Base-by-base conservation (phyloP, 176 grass and related monocot genomes). In the Avena eriantha region DNA sequence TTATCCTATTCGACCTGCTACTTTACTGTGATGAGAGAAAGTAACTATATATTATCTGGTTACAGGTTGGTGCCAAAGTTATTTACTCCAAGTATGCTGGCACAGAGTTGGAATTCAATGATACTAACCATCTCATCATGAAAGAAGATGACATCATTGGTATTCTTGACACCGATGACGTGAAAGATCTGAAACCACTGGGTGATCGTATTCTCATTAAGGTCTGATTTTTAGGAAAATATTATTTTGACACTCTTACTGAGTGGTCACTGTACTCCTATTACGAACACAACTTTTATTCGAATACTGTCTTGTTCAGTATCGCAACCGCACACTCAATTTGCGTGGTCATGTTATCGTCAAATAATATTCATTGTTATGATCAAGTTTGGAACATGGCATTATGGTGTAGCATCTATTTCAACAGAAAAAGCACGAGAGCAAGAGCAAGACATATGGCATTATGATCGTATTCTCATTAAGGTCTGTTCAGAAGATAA, bases 61-160 rank as follows among this genome's bases (percentile, higher is more conserved):
- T 80, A 29, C 80, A 98, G 95, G 54, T 83, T 80, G 93, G 95
- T 53, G 83, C 90, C 60, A 86, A 95, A 88, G 91, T 98, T 80
- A 54, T 98, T 35, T 95, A 95, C 82, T 93, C 90, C 0, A 98
- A 93, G 83, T 98, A 95, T 12, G 87, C 95, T 39, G 95, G 95
- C 36, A 98, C 91, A 47, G 95, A 98, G 82, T 86, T 98, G 34
- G 90, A 98, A 85, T 98, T 98, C 66, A 87, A 93, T 53, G 93
- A 80, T 18, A 48, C 81, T 1, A 89, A 84, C 79, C 95, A 98
- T 89, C 82, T 98, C 58, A 87, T 98, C 68, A 83, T 98, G 93
- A 98, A 98, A 90, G 91, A 98, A 84, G 91, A 98, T 86, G 95
- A 98, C 69, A 93, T 98, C 68, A 68, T 98, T 51, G 95, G 95